Conservation (phyloP, 2,329 filamentous ascomycete genomes). For the Paracorniculantispora psalliotae region DNA sequence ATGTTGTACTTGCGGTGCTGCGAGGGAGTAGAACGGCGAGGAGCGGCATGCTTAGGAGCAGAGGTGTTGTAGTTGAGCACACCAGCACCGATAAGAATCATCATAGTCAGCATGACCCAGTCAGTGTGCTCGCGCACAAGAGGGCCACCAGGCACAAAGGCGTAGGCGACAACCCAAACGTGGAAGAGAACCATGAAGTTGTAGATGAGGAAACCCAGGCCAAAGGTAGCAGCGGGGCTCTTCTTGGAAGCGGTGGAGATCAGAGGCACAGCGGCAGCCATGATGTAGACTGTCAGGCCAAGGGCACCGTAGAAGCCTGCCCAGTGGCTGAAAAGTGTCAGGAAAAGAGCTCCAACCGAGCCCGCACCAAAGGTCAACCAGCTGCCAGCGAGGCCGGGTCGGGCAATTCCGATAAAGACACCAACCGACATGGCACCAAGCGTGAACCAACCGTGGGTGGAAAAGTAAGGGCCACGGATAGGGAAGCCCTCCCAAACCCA, state of each 20-base stretch:
- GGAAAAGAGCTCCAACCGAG: constrained; percentile 70
- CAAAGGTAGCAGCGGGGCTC: constrained; percentile 75
- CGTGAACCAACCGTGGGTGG: constrained; percentile 84
- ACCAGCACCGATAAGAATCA: constrained; percentile 78
- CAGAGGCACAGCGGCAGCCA: constrained; percentile 71
- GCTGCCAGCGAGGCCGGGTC: constrained; percentile 64
- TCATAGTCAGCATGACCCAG: constrained; percentile 86
- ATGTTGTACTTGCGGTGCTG: constrained; percentile 50
- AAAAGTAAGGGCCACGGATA: constrained; percentile 78
- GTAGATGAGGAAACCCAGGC: constrained; percentile 83
- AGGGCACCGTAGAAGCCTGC: constrained; percentile 83
- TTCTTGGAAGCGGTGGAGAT: constrained; percentile 72
- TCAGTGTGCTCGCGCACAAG: constrained; percentile 91
- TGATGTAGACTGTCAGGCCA: constrained; percentile 69
- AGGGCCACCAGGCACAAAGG: constrained; percentile 91
- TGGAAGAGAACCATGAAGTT: constrained; percentile 96
- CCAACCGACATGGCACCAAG: constrained; percentile 83
- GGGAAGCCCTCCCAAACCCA: constrained; percentile 99
- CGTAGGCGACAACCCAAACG: constrained; percentile 97
- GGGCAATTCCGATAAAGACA: constrained; percentile 68
- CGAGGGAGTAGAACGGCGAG: constrained; percentile 26
- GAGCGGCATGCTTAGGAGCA: constrained; percentile 37
- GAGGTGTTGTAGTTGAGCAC: constrained; percentile 65
- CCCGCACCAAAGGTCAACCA: constrained; percentile 78
- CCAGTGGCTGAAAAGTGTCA: constrained; percentile 80